Evolutionary conservation across 805 yeast species (phyloP).

Genomic region (Teunomyces panamensis): DNA sequence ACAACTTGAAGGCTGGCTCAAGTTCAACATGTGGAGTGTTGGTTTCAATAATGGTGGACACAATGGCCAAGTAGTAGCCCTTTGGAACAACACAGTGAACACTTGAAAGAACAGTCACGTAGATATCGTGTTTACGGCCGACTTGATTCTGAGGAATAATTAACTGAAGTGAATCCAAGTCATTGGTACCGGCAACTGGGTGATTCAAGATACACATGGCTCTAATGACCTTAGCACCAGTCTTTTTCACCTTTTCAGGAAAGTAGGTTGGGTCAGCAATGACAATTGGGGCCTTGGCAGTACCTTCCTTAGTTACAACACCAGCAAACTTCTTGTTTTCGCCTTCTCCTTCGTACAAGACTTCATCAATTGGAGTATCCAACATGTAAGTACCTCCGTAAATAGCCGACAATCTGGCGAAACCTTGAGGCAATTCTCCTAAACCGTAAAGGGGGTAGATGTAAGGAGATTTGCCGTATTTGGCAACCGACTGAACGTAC

Average conservation of each 20-base stretch:
- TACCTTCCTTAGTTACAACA: constrained; percentile 87
- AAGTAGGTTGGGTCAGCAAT: constrained; percentile 98
- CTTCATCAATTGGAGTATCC: constrained; percentile 92
- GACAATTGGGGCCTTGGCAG: constrained; percentile 86
- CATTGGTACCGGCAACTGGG: constrained; percentile 77
- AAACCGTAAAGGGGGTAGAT: constrained; percentile 93
- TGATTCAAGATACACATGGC: constrained; percentile 89
- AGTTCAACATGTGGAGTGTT: constrained; percentile 88
- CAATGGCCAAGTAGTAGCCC: constrained; percentile 88
- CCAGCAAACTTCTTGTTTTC: constrained; percentile 71
- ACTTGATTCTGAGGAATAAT: constrained; percentile 97
- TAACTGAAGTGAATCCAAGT: constrained; percentile 87
- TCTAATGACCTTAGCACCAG: constrained; percentile 73
- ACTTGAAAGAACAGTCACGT: constrained; percentile 84
- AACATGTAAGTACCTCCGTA: constrained; percentile 99
- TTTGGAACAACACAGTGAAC: constrained; percentile 88
- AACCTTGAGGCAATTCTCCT: constrained; percentile 98
- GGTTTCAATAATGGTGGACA: constrained; percentile 92
- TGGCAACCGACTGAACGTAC: constrained; percentile 86
- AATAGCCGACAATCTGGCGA: constrained; percentile 93
- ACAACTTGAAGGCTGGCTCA: constrained; percentile 88
- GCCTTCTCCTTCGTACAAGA: constrained; percentile 67
- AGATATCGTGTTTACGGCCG: constrained; percentile 88
- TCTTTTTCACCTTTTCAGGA: constrained; percentile 73
- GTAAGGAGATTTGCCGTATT: constrained; percentile 95